Base-by-base conservation (phyloP, 2,329 filamentous ascomycete genomes). In the Alternaria sp. region DNA sequence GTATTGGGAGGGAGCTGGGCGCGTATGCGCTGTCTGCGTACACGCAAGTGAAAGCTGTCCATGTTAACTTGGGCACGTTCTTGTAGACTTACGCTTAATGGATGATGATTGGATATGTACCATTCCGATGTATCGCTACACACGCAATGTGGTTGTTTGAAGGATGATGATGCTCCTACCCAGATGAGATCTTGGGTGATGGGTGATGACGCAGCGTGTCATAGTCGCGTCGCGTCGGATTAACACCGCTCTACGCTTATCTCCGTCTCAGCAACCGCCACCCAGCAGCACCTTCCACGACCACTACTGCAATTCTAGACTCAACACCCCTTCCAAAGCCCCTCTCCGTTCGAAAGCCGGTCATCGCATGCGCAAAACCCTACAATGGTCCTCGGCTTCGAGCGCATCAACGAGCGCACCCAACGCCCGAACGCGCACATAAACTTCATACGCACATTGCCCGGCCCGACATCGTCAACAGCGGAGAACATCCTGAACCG, bases 391-490 rank as follows among this genome's bases (percentile, higher is more conserved):
- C 82, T 93, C 60, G 92, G 92, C 57, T 91, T 93, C 74, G 87
- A 93, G 81, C 88, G 93, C 66, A 84, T 96, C 54, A 97, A 97
- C 74, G 89, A 89, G 70, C 91, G 87, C 74, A 87, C 85, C 49
- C 88, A 90, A 57, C 90, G 91, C 62, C 92, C 93, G 8, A 96
- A 96, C 72, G 84, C 88, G 21, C 87, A 89, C 64, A 92, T 97
- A 70, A 88, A 92, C 76, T 97, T 97, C 83, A 95, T 97, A 81
- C 93, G 93, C 74, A 89, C 93, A 1, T 83, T 94, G 0, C 85
- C 88, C 13, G 90, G 91, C 0, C 81, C 86, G 0, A 66, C 70
- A 30, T 61, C 75, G 26, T n/a, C 68, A 4, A 73, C 66, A n/a
- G 77, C 79, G 45, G 72, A 75, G 36, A 64, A 66, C 40, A 77